Conservation (phyloP, 2,329 filamentous ascomycete genomes). For the Cryoendolithus antarcticus region DNA sequence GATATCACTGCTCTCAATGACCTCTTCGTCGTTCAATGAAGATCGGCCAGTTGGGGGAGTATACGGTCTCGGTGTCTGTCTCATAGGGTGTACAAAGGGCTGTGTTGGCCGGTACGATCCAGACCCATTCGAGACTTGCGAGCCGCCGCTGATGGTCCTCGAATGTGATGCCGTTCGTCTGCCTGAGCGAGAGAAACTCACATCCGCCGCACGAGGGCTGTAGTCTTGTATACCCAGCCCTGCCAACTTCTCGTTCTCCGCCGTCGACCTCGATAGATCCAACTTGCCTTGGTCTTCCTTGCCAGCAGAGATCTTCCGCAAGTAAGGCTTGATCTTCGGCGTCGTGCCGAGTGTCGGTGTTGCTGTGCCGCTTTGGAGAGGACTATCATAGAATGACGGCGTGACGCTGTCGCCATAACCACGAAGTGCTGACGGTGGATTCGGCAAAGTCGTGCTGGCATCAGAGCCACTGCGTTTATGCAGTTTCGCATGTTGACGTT, state of each 20-base stretch:
- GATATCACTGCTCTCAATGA: constrained; percentile 27
- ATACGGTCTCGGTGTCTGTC: constrained; percentile 42
- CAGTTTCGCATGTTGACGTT: neutral
- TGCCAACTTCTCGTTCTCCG: constrained; percentile 40
- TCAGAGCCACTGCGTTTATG: neutral
- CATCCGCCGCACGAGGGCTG: constrained; percentile 27
- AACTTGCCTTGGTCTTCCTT: constrained; percentile 34
- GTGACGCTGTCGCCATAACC: no score
- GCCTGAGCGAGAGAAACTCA: constrained; percentile 29
- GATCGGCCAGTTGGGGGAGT: constrained; percentile 39
- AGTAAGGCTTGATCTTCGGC: constrained; percentile 42
- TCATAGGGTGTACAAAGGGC: constrained; percentile 43
- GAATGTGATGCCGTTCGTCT: constrained; percentile 32
- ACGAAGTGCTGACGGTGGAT: no score
- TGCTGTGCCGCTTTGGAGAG: no score
- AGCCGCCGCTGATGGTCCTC: constrained; percentile 43
- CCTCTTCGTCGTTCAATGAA: constrained; percentile 34
- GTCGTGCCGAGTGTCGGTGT: constrained; percentile 8
- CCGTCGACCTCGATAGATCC: constrained; percentile 42
- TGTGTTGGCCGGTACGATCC: constrained; percentile 35
- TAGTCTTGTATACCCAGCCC: constrained; percentile 44
- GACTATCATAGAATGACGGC: no score
- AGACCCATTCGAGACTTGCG: constrained; percentile 40
- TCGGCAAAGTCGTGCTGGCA: neutral
- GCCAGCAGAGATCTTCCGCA: constrained; percentile 40